phyloP scores from a whole-genome alignment of 345 rosid genomes.

The Corchorus olitorius region DNA sequence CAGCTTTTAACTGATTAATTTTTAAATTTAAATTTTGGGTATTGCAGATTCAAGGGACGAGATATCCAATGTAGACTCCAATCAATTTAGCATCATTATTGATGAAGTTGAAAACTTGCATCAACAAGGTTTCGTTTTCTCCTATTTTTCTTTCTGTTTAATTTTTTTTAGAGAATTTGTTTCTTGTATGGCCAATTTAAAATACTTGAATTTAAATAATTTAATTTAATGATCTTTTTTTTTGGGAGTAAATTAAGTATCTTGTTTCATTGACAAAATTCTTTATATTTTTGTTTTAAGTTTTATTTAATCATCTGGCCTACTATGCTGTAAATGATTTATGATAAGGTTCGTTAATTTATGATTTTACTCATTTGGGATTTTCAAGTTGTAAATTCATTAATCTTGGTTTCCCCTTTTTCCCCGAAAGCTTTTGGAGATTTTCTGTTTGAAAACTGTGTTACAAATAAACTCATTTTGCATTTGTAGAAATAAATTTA shows the following conservation, averaged over 20 bases:
- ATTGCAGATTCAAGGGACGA: conserved; percentile 72
- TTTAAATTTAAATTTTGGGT: not conserved
- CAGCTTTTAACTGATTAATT: not conserved
- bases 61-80: conserved; percentile 55
- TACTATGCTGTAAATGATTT: not conserved
- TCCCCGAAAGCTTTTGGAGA: not conserved
- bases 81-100: conserved; percentile 57
- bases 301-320: not conserved
- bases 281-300: not conserved
- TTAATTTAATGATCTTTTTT: too few species aligned
- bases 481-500: not conserved
- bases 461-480: not conserved
- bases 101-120: conserved; percentile 71
- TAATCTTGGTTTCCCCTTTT: not conserved
- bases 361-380: not conserved
- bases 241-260: too few species aligned
- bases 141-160: not conserved
- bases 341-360: not conserved
- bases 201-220: not conserved
- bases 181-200: not conserved
- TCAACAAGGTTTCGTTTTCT: conserved; percentile 43
- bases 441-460: not conserved
- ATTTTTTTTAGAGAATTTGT: not conserved
- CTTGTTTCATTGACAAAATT: not conserved
- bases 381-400: not conserved